Percentiles rank a stretch among this genome's conserved stretches.
Conservation (phyloP, 78 protist species). For the Parvularia atlantis region DNA sequence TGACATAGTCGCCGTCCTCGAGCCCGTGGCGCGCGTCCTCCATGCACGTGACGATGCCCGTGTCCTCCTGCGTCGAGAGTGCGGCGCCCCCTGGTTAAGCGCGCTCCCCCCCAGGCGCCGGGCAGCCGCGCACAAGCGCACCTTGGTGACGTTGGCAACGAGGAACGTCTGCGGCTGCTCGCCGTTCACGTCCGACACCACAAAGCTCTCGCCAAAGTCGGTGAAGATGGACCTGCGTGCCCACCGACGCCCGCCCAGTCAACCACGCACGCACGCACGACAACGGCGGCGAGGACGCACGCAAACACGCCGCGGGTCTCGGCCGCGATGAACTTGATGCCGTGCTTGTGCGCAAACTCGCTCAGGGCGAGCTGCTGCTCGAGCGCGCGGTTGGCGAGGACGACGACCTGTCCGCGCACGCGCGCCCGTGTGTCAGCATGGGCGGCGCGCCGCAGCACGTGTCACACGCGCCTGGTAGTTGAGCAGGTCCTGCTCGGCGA, state of each 20-base stretch:
- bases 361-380: constrained; percentile 33
- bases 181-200: constrained; percentile 72
- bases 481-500: not conserved
- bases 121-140: not conserved
- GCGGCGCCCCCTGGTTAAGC: too few relatives aligned
- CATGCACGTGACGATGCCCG: constrained; percentile 61
- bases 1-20: constrained; percentile 72
- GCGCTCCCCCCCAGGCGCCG: too few relatives aligned
- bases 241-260: too few relatives aligned
- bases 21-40: constrained; percentile 70
- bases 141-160: constrained; percentile 46
- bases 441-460: too few relatives aligned
- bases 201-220: constrained; percentile 79
- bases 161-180: constrained; percentile 55
- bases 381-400: constrained; percentile 21
- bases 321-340: constrained; percentile 36
- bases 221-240: constrained; percentile 41
- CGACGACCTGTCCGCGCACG: constrained; percentile 25
- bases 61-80: constrained; percentile 12
- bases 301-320: constrained; percentile 68
- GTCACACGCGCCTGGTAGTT: too few relatives aligned
- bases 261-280: not conserved
- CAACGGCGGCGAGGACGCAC: constrained; percentile 47
- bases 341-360: constrained; percentile 37
- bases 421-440: too few relatives aligned